Percentiles rank a stretch among this genome's conserved stretches.
phyloP scores from a whole-genome alignment of 805 yeast species.

The Nakazawaea siamensis region DNA sequence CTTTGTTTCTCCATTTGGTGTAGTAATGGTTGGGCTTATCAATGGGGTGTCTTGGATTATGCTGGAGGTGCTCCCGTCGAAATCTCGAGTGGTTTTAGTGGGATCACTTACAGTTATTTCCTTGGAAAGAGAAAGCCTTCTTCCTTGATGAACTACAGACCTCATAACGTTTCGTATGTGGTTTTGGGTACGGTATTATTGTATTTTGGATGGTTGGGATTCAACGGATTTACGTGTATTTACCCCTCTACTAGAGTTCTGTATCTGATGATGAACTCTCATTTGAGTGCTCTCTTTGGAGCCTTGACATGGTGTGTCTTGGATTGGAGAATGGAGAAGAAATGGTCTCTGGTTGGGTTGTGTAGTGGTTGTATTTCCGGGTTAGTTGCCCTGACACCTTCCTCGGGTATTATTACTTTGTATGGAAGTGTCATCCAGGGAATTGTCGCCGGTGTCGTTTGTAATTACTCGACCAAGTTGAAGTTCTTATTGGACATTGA shows the following conservation, averaged over 20 bases:
- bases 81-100: slow-evolving; percentile 84
- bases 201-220: slow-evolving; percentile 96
- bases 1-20: slow-evolving; percentile 97
- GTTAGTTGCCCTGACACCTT: slow-evolving; percentile 93
- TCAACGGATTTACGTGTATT: slow-evolving; percentile 85
- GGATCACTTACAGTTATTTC: slow-evolving; percentile 76
- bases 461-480: slow-evolving; percentile 85
- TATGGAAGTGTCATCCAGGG: slow-evolving; percentile 91
- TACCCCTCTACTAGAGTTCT: slow-evolving; percentile 79
- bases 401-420: slow-evolving; percentile 83
- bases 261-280: slow-evolving; percentile 88
- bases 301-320: slow-evolving; percentile 88
- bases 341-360: slow-evolving; percentile 91
- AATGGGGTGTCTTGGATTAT: slow-evolving; percentile 90
- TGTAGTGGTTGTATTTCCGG: slow-evolving; percentile 97
- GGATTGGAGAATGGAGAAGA: slow-evolving; percentile 80
- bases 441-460: slow-evolving; percentile 66
- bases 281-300: slow-evolving; percentile 82
- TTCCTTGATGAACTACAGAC: slow-evolving; percentile 80
- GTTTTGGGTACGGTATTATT: slow-evolving; percentile 80
- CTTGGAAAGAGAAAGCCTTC: slow-evolving; percentile 72
- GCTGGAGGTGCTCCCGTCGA: slow-evolving; percentile 99
- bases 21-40: slow-evolving; percentile 84
- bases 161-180: slow-evolving; percentile 89
- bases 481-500: slow-evolving; percentile 78